Evolutionary conservation across 768 basidiomycete species (phyloP).

Genomic region (Sporobolomyces pararoseus): DNA sequence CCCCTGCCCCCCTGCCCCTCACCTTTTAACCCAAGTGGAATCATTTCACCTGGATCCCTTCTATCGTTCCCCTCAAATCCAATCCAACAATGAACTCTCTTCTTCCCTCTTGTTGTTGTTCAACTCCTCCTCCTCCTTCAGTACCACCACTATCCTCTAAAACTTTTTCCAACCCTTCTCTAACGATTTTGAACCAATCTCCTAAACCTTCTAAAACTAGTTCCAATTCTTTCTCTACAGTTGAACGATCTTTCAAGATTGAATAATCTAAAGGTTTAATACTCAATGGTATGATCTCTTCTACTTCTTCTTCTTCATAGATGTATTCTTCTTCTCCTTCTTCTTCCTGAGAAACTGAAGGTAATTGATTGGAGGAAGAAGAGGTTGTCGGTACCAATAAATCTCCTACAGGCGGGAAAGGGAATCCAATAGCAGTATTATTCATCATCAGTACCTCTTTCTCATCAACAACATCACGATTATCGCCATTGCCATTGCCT

Average conservation of each 20-base stretch:
- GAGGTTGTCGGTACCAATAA: background rate
- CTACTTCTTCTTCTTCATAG: too few relatives aligned
- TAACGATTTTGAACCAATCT: conserved; percentile 70
- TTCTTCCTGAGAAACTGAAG: too few relatives aligned
- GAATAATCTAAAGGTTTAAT: conserved; percentile 69
- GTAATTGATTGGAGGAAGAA: background rate
- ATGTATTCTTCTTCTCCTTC: too few relatives aligned
- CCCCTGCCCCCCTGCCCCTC: background rate
- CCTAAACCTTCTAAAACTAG: conserved; percentile 69
- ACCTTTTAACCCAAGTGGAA: too few relatives aligned
- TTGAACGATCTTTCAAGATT: conserved; percentile 56
- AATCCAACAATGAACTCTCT: background rate
- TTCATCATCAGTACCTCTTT: too few relatives aligned
- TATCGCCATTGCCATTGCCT: too few relatives aligned
- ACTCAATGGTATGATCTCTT: background rate
- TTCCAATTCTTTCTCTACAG: conserved; percentile 65
- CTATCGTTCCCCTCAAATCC: background rate
- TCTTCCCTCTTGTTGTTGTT: background rate
- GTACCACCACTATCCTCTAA: conserved; percentile 54
- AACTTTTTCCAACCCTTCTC: conserved; percentile 65
- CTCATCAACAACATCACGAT: too few relatives aligned
- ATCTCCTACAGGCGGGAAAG: conserved; percentile 29
- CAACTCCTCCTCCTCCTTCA: background rate
- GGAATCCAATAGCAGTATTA: conserved; percentile 20
- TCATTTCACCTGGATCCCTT: too few relatives aligned